Conservation (phyloP, 805 yeast species). For the Candida insectorum region DNA sequence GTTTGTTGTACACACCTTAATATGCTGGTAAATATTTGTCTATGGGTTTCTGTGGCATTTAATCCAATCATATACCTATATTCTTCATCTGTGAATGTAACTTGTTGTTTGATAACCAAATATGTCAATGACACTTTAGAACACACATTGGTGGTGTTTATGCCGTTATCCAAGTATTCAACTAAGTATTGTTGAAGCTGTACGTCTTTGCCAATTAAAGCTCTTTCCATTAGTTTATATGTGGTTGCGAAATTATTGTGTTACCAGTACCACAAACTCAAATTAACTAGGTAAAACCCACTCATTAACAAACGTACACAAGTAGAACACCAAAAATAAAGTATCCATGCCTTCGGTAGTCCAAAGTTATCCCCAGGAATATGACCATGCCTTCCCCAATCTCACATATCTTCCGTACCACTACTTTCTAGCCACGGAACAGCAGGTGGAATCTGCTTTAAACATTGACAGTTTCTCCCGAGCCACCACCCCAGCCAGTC, state of each 20-base stretch:
- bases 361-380: conserved; percentile 3
- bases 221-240: conserved; percentile 8
- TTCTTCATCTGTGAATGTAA: conserved; percentile 10
- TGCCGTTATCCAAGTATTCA: conserved; percentile 5
- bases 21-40: conserved; percentile 3
- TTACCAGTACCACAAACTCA: conserved; percentile 1
- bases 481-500: too few relatives aligned
- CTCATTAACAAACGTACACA: conserved; percentile 4
- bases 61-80: conserved; percentile 8
- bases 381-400: background rate
- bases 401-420: conserved; percentile 4
- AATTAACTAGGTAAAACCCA: conserved; percentile 1
- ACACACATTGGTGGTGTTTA: background rate
- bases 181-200: conserved; percentile 1
- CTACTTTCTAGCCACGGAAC: conserved; percentile 10
- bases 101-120: conserved; percentile 10
- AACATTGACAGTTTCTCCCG: conserved; percentile 1
- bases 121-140: conserved; percentile 8
- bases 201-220: background rate
- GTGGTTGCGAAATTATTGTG: conserved; percentile 5
- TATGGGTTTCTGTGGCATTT: background rate
- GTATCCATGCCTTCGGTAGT: too few relatives aligned
- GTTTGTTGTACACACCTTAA: background rate
- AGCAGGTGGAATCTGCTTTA: conserved; percentile 6
- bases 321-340: too few relatives aligned